These are phyloP conservation scores for Phytopythium cucurbitacearum DNA, from an alignment of 352 stramenopile genomes.

Conservation along the genomic window DNA sequence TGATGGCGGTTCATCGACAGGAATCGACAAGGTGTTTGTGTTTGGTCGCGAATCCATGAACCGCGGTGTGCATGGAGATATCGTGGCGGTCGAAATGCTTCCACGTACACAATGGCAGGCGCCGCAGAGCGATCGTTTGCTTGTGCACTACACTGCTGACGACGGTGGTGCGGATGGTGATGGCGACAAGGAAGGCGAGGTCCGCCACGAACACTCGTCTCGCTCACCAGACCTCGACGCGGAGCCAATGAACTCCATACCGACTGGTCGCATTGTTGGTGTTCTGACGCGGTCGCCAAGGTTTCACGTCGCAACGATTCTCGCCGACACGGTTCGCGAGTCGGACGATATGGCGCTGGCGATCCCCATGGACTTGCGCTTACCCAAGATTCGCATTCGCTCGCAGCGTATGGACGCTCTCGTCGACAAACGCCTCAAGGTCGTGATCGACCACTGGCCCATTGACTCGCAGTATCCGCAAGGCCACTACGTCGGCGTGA, in stretches of 20 bases:
- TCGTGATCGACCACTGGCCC: conserved; percentile 79
- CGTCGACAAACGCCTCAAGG: conserved; percentile 75
- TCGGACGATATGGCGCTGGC: conserved; percentile 71
- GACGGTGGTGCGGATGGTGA: conserved; percentile 29
- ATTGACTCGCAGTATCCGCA: conserved; percentile 74
- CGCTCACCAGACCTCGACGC: not conserved
- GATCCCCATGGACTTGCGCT: conserved; percentile 77
- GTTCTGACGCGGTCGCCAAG: conserved; percentile 71
- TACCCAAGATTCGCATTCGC: conserved; percentile 77
- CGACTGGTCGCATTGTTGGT: conserved; percentile 81
- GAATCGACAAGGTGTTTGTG: conserved; percentile 62
- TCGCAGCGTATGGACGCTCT: conserved; percentile 73
- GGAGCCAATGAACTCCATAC: conserved; percentile 23
- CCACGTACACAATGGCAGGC: conserved; percentile 69
- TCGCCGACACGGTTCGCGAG: conserved; percentile 50
- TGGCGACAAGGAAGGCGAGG: conserved; percentile 11
- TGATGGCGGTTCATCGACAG: conserved; percentile 22
- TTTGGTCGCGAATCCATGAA: conserved; percentile 90
- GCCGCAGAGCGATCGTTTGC: conserved; percentile 52
- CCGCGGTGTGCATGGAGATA: conserved; percentile 96
- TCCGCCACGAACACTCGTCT: not conserved
- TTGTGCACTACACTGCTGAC: conserved; percentile 70
- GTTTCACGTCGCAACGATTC: conserved; percentile 69
- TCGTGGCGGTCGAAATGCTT: conserved; percentile 93
- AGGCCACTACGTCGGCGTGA: conserved; percentile 75